phyloP scores from a whole-genome alignment of 768 basidiomycete species.

The Tulasnella sp. region DNA sequence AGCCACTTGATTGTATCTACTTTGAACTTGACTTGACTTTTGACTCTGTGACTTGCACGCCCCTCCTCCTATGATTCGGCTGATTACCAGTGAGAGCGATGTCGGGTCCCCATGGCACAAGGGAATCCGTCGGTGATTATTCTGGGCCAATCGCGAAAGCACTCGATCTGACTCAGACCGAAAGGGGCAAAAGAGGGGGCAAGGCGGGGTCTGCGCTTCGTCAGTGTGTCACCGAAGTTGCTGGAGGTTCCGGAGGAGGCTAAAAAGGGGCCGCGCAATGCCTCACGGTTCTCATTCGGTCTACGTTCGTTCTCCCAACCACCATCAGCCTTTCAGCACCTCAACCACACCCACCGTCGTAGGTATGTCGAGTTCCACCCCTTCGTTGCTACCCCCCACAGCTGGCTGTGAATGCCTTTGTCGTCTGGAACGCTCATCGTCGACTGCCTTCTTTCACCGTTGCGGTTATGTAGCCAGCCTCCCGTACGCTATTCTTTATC shows the following conservation, averaged over 20 bases:
- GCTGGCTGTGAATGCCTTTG: neutral
- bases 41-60: neutral
- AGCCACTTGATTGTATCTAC: neutral
- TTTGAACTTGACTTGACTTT: neutral
- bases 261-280: constrained; percentile 3
- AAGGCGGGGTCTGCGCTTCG: neutral
- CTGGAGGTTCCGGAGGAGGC: neutral
- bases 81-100: neutral
- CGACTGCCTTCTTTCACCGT: neutral
- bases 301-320: neutral
- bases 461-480: neutral
- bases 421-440: constrained; percentile 1
- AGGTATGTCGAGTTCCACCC: neutral
- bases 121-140: neutral
- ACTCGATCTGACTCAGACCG: neutral
- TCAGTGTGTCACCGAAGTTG: neutral
- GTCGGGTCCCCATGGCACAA: neutral
- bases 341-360: neutral
- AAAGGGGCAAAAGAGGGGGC: neutral
- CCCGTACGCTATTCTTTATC: neutral
- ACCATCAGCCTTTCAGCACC: neutral
- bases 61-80: neutral
- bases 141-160: neutral
- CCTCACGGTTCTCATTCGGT: neutral
- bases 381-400: neutral